Evolutionary conservation across 2,329 filamentous ascomycete genomes (phyloP), one percentile per base, ranked within the genome.

Genomic region (Pseudopyricularia javanii): DNA sequence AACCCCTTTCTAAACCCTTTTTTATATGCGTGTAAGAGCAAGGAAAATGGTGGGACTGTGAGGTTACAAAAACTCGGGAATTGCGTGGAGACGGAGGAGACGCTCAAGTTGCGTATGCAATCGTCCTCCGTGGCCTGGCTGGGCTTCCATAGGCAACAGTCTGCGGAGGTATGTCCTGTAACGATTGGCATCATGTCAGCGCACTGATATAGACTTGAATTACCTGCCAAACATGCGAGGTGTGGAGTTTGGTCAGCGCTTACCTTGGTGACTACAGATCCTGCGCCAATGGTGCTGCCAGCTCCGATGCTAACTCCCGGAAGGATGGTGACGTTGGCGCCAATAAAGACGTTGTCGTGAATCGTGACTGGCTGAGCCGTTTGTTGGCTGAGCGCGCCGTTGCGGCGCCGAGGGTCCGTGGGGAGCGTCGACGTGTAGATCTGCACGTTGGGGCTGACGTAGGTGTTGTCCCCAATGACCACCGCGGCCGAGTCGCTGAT

Each of bases 401-500:
- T 81, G 22, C 88, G 78, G 57, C 79, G 76, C 64, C 85, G 82
- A 28, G 85, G 81, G 63, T 94, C 88, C 14, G 83, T 82, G 43
- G 83, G 82, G 49, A 86, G 75, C 43, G 82, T 85, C 33, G 84
- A 81, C 15, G 86, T 90, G 63, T 89, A 87, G 59, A 97, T 86
- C 57, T 82, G 91, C 54, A 96, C 91, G 59, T 91, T 88, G 1
- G 88, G 86, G 2, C 89, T 89, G 58, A 91, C 84, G 63, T 85
- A 78, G 51, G 80, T 82, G 54, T 87, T 81, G 56, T 88, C 80
- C 3, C 91, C 91, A 61, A 97, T 90, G 48, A 74, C 82, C 55
- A 97, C 86, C 57, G 83, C 77, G 64, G 84, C 86, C n/a, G 90
- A 84, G 64, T 98, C 93, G 53, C 91, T 81, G 62, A 97, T 85